These are phyloP conservation scores for Leucogyrophana mollusca DNA, from an alignment of 768 basidiomycete species.

Conservation along the genomic window DNA sequence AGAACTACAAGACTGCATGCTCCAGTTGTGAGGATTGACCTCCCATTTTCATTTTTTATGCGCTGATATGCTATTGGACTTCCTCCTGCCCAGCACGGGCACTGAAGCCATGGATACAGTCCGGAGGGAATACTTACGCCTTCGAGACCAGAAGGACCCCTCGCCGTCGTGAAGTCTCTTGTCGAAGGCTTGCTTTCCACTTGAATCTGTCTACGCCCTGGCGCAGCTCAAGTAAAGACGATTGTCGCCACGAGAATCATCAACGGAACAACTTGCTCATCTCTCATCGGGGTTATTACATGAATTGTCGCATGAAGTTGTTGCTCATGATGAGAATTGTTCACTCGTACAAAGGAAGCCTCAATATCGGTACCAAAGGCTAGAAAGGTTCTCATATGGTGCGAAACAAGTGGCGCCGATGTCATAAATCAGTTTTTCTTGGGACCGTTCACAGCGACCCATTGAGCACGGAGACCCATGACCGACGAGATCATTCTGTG, in stretches of 20 bases:
- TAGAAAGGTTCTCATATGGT: too few species aligned
- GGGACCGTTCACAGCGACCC: conserved; percentile 48
- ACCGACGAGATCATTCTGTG: conserved; percentile 67
- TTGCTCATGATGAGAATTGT: background rate
- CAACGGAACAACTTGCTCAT: too few species aligned
- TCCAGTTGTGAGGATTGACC: conserved; percentile 62
- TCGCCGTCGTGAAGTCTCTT: background rate
- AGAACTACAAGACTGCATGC: conserved; percentile 74
- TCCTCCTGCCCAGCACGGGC: conserved; percentile 54
- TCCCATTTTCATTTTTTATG: background rate
- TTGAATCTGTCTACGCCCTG: too few species aligned
- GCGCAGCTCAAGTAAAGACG: too few species aligned
- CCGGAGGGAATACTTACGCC: conserved; percentile 69
- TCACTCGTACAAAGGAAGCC: background rate
- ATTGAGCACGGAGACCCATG: conserved; percentile 67
- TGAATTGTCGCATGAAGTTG: too few species aligned
- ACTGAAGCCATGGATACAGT: conserved; percentile 73
- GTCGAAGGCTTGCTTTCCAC: too few species aligned
- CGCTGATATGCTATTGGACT: background rate
- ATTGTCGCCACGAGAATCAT: too few species aligned
- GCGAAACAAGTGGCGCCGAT: too few species aligned
- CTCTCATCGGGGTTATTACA: too few species aligned
- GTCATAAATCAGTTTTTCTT: conserved; percentile 28
- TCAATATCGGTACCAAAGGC: background rate
- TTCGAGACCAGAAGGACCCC: conserved; percentile 44